Base-by-base conservation (phyloP, 306 rosid genomes). In the Cucurbita moschata region DNA sequence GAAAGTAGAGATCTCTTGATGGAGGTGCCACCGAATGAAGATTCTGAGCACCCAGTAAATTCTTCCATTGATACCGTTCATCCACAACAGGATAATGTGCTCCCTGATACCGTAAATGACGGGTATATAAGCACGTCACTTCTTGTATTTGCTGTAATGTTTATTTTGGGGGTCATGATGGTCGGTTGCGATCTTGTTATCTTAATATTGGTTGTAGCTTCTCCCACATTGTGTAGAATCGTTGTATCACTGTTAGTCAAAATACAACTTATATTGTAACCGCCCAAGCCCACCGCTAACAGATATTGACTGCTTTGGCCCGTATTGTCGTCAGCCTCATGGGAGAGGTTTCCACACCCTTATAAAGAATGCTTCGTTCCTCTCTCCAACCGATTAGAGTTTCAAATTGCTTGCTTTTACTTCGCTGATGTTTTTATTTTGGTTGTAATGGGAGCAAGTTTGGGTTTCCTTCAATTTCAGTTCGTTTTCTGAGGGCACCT, bases 21-120 rank as follows among this genome's bases (percentile, higher is more conserved):
- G 97, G 96, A 85, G 79, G 54, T 59, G 77, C 82, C 83, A 71
- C 43, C 90, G 21, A 73, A 72, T 84, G 73, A 68, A 47, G 73
- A 47, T 68, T 71, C 75, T 43, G 82, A 73, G 55, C 77, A 76
- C 23, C 73, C 72, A 8, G 55, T 75, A 6, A 54, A 71, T 80
- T 42, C 90, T 57, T 79, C 88, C 39, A 74, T 60, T 62, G 85
- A 87, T 18, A 72, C 67, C 23, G 91, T 26, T 51, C 81, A 79
- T 58, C 82, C 6, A 12, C 79, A 52, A 37, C 79, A 75, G 40
- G 80, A 74, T 51, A 78, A 81, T 72, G 69, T 19, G 23, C 85
- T 78, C 10, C 69, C 84, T 52, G 80, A 75, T 18, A 76, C 52
- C 38, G 37, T 76, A 39, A 71, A 82, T 77, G 82, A 77, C 49